Conservation (phyloP, 2,329 filamentous ascomycete species). For the Magnaporthiopsis rhizophila region DNA sequence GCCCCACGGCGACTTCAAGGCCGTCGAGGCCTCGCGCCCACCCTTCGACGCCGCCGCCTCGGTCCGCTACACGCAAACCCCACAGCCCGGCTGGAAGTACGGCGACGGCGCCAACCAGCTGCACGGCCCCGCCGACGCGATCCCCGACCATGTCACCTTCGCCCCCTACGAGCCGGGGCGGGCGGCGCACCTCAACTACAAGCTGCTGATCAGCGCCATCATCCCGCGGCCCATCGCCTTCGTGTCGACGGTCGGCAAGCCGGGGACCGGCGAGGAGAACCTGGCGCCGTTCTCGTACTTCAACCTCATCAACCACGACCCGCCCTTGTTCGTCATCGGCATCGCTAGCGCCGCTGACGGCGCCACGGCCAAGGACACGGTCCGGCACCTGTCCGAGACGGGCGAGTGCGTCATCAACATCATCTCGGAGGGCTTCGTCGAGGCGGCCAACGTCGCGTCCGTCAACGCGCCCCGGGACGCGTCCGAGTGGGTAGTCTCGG, state of each 20-base stretch:
- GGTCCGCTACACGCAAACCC: slow-evolving; percentile 55
- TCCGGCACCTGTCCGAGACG: slow-evolving; percentile 64
- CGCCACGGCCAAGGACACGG: slow-evolving; percentile 62
- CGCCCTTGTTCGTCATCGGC: slow-evolving; percentile 67
- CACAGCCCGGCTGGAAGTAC: slow-evolving; percentile 56
- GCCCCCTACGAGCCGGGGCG: slow-evolving; percentile 70
- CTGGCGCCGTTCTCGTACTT: slow-evolving; percentile 86
- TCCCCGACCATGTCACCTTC: slow-evolving; percentile 58
- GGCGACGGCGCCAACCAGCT: slow-evolving; percentile 57
- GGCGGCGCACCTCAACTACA: slow-evolving; percentile 71
- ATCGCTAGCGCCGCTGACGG: slow-evolving; percentile 31
- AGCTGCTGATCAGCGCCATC: slow-evolving; percentile 77
- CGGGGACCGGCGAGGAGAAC: slow-evolving; percentile 55
- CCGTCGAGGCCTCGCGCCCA: slow-evolving; percentile 57
- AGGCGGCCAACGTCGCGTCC: slow-evolving; percentile 76
- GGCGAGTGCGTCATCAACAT: slow-evolving; percentile 81
- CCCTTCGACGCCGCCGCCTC: slow-evolving; percentile 41
- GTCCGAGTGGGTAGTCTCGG: slow-evolving; percentile 73
- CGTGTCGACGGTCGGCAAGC: slow-evolving; percentile 45
- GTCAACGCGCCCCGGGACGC: slow-evolving; percentile 71
- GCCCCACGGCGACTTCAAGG: slow-evolving; percentile 68
- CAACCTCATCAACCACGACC: slow-evolving; percentile 76
- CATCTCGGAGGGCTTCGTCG: slow-evolving; percentile 73
- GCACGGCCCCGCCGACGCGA: slow-evolving; percentile 16
- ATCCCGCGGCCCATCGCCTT: slow-evolving; percentile 74